Conservation (phyloP, 2,329 filamentous ascomycete species). For the Fusarium oligoseptatum region DNA sequence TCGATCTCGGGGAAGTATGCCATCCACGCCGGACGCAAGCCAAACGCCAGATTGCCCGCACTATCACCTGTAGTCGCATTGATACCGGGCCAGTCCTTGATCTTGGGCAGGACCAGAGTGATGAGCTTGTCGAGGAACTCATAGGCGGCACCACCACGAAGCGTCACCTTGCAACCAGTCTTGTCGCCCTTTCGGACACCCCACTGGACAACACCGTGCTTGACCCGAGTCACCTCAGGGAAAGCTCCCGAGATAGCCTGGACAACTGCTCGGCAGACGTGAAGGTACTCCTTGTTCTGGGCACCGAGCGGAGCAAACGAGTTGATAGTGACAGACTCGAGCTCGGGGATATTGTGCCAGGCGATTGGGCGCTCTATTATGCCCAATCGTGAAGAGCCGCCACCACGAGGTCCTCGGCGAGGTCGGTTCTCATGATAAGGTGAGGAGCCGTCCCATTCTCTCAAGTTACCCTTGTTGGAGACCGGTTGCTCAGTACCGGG, state of each 20-base stretch:
- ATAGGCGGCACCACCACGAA: conserved; percentile 85
- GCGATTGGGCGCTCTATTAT: conserved; percentile 80
- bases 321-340: conserved; percentile 86
- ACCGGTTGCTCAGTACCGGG: conserved; percentile 75
- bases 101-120: conserved; percentile 90
- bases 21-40: conserved; percentile 80
- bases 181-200: conserved; percentile 78
- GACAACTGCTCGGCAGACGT: conserved; percentile 85
- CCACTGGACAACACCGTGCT: conserved; percentile 80
- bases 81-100: conserved; percentile 93
- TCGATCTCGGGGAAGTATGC: conserved; percentile 94
- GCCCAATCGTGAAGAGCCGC: conserved; percentile 72
- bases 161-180: conserved; percentile 80
- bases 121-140: conserved; percentile 93
- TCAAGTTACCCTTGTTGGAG: conserved; percentile 72
- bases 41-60: conserved; percentile 88
- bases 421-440: conserved; percentile 96
- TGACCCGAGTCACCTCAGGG: conserved; percentile 77
- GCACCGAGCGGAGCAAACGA: conserved; percentile 77
- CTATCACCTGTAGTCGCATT: conserved; percentile 79
- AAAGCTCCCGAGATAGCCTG: conserved; percentile 88
- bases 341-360: conserved; percentile 87
- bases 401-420: conserved; percentile 85
- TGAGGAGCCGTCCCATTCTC: conserved; percentile 89
- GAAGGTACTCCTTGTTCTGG: conserved; percentile 79